Evolutionary conservation across 495 filamentous ascomycete genomes (phyloP), one percentile per base, ranked within the genome.

Genomic region (Penicillium flavigenum): DNA sequence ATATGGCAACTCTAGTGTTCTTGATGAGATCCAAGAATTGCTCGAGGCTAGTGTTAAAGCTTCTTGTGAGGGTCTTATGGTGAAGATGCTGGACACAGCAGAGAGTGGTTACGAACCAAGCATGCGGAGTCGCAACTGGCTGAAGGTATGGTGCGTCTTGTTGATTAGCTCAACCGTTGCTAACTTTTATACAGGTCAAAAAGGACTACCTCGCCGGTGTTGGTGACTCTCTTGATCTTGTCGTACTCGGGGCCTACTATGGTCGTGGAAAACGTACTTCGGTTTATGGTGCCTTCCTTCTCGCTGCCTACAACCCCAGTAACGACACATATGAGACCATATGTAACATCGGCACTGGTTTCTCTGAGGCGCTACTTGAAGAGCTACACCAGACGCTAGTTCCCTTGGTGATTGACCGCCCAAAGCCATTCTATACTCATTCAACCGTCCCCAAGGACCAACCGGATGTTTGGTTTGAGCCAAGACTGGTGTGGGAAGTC

Each of bases 391-490:
- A 77, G 11, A 76, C 84, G 46, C 82, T 98, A 26, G 83, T 78
- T 0, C 76, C 83, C 4, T 79, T 89, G 46, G 81, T 86, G 58
- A 98, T 98, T 62, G 90, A 96, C 62, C 84, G 84, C 10, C 86
- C 94, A 2, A 98, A 98, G 59, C 94, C 95, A 2, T 98, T 96
- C 72, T 98, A 97, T 69, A 76, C 84, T 2, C 95, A 98, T 67
- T 89, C 87, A 6, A 79, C 77, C 1, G 89, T 88, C 24, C 86
- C 86, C 31, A 92, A 95, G 64, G 88, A 96, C 63, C 94, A 98
- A 71, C 94, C 94, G 1, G 95, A 98, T 69, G 93, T 98, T 32
- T 98, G 94, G 94, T 95, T 98, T 69, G 94, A 98, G 73, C 90
- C 93, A 4, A 84, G 85, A 27, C 83, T 89, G 44, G 95, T 98